Conservation (phyloP, 1,139 yeast species). For the Yamadazyma trypodendri region DNA sequence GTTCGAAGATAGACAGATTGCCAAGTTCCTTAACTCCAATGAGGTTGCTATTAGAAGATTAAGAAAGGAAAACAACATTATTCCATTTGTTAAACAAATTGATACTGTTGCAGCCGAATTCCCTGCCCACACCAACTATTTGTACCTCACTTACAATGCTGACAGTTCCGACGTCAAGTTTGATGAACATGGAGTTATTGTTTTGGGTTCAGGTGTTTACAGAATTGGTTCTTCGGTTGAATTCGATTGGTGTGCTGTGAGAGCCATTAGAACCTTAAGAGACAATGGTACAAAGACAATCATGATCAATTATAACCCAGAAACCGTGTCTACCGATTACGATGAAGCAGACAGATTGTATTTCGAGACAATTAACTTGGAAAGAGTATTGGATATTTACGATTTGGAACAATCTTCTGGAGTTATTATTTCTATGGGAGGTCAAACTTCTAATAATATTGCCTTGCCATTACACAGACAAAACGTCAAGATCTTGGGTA, state of each 20-base stretch:
- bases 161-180: conserved; percentile 82
- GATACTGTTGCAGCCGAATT: conserved; percentile 99
- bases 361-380: conserved; percentile 93
- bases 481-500: conserved; percentile 93
- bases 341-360: conserved; percentile 98
- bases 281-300: conserved; percentile 86
- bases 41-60: conserved; percentile 91
- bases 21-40: conserved; percentile 82
- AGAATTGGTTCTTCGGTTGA: conserved; percentile 94
- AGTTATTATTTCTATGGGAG: conserved; percentile 97
- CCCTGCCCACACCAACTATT: conserved; percentile 94
- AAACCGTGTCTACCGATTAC: conserved; percentile 96
- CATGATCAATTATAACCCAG: conserved; percentile 98
- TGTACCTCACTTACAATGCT: conserved; percentile 94
- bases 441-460: conserved; percentile 96
- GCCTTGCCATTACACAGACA: conserved; percentile 93
- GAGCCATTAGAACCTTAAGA: conserved; percentile 92
- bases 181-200: conserved; percentile 86
- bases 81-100: conserved; percentile 94
- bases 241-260: conserved; percentile 95
- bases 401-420: conserved; percentile 90
- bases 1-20: conserved; percentile 95
- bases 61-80: conserved; percentile 83
- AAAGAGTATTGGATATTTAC: conserved; percentile 92
- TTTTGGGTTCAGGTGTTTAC: conserved; percentile 90